phyloP scores from a whole-genome alignment of 192 early-diverging fungal genomes.

The Coemansia sp. region DNA sequence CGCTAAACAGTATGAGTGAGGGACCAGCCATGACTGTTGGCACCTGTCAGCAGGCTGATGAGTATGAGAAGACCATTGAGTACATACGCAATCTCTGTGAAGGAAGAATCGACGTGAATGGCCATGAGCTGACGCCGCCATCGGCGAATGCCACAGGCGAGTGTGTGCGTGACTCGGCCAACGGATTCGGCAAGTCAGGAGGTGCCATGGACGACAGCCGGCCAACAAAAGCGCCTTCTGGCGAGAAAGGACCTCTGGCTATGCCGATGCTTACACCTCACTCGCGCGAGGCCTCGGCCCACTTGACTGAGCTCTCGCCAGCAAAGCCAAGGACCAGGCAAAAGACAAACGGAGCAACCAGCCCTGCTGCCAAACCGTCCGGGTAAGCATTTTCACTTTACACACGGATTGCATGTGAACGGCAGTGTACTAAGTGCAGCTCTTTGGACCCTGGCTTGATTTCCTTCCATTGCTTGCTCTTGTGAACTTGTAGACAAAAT shows the following conservation, averaged over 20 bases:
- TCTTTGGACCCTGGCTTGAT: neutral
- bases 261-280: neutral
- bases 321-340: slow-evolving; percentile 9
- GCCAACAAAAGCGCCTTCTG: no score
- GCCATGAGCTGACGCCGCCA: neutral
- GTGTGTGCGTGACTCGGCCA: neutral
- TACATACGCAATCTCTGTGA: slow-evolving; percentile 49
- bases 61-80: slow-evolving; percentile 35
- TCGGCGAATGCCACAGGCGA: neutral
- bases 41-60: slow-evolving; percentile 26
- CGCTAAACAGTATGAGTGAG: neutral
- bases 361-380: neutral
- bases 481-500: slow-evolving; percentile 2
- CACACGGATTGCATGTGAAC: neutral
- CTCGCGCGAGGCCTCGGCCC: neutral
- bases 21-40: slow-evolving; percentile 30
- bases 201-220: neutral
- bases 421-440: neutral
- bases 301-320: neutral
- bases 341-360: neutral
- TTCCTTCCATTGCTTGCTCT: slow-evolving; percentile 9
- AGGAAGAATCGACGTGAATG: slow-evolving; percentile 25
- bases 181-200: slow-evolving; percentile 1
- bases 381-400: neutral
- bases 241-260: neutral